phyloP scores from a whole-genome alignment of 202 grass and related monocot species.

The Schoenoplectus tabernaemontani region DNA sequence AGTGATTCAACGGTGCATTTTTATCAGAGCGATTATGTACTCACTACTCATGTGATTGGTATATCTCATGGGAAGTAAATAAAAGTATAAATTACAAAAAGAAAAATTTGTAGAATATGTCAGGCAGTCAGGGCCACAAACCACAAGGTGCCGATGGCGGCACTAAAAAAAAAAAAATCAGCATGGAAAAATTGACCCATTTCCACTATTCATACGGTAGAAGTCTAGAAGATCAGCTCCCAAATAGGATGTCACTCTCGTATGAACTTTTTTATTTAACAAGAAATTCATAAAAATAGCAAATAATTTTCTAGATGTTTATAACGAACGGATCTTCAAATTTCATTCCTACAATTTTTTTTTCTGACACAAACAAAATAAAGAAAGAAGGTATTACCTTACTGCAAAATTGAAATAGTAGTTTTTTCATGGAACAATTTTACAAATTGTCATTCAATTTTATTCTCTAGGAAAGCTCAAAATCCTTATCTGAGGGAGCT shows the following conservation, averaged over 20 bases:
- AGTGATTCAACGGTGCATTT: background rate
- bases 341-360: too few relatives aligned
- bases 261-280: background rate
- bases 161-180: background rate
- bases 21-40: background rate
- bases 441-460: too few relatives aligned
- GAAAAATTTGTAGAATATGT: background rate
- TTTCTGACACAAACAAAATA: too few relatives aligned
- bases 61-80: background rate
- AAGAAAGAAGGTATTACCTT: too few relatives aligned
- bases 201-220: background rate
- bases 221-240: background rate
- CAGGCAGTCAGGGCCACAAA: background rate
- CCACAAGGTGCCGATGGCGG: background rate
- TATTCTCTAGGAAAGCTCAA: too few relatives aligned
- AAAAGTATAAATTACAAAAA: background rate
- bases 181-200: conserved; percentile 1
- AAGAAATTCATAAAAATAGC: background rate
- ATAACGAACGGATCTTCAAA: too few relatives aligned
- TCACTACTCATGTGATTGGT: background rate
- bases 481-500: background rate
- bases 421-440: too few relatives aligned
- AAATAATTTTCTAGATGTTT: too few relatives aligned
- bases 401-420: too few relatives aligned
- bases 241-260: background rate